Conservation (phyloP, 2,329 filamentous ascomycete genomes). For the Dryadomyces quercus-mongolicae region DNA sequence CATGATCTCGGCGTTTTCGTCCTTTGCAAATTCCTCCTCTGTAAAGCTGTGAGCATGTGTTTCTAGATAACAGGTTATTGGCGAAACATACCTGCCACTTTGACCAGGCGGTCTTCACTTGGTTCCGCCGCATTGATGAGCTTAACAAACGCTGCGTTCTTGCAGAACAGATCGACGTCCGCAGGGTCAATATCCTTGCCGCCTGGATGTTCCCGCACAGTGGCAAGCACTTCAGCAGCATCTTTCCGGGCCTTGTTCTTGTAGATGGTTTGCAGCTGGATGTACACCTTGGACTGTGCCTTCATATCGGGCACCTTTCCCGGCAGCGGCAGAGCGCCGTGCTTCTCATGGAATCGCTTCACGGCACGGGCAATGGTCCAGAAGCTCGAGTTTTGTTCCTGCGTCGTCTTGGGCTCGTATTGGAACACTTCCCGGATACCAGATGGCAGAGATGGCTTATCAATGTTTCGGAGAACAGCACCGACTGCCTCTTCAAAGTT, state of each 20-base stretch:
- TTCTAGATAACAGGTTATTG: neutral
- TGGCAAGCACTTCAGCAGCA: constrained; percentile 57
- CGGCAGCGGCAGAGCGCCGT: constrained; percentile 67
- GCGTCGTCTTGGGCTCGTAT: constrained; percentile 25
- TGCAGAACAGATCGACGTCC: constrained; percentile 88
- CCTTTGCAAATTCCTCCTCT: constrained; percentile 44
- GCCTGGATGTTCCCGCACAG: constrained; percentile 39
- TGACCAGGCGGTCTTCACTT: constrained; percentile 32
- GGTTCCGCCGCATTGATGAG: constrained; percentile 50
- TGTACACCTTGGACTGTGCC: constrained; percentile 79
- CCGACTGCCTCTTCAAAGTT: constrained; percentile 90
- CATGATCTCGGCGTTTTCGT: constrained; percentile 36
- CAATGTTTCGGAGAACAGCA: constrained; percentile 80
- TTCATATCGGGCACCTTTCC: constrained; percentile 96
- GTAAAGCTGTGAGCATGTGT: constrained; percentile 4
- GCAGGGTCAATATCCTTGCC: constrained; percentile 47
- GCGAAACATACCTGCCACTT: constrained; percentile 39
- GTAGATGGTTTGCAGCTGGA: constrained; percentile 85
- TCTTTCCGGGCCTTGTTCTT: constrained; percentile 77
- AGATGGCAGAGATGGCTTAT: constrained; percentile 52
- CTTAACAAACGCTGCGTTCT: constrained; percentile 87
- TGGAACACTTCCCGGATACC: constrained; percentile 69
- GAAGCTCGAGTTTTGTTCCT: constrained; percentile 44
- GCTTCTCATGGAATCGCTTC: constrained; percentile 59
- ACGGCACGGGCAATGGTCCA: constrained; percentile 83